These are phyloP conservation scores for Alternaria ventricosa DNA, from an alignment of 2,329 filamentous ascomycete species.

Conservation along the genomic window DNA sequence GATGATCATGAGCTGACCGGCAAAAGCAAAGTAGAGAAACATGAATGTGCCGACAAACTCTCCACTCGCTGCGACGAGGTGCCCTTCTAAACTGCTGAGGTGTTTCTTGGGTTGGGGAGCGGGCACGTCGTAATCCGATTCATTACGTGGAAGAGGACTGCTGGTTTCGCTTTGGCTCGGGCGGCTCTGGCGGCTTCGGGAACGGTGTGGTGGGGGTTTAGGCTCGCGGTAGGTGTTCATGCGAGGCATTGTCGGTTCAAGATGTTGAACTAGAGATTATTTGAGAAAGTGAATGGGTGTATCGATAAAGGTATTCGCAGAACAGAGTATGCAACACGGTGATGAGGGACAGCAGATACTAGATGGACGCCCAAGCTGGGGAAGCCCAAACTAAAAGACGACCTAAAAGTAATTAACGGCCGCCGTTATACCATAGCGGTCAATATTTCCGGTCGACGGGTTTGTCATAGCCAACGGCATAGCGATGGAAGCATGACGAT, in stretches of 20 bases:
- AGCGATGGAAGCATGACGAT: constrained; percentile 1
- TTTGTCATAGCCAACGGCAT: not conserved
- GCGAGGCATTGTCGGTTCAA: constrained; percentile 6
- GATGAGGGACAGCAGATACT: not conserved
- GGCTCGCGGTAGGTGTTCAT: constrained; percentile 13
- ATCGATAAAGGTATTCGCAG: not conserved
- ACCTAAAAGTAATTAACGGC: not conserved
- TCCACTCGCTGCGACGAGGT: constrained; percentile 34
- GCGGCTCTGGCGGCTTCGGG: not conserved
- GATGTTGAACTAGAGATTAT: not conserved
- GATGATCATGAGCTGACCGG: constrained; percentile 34
- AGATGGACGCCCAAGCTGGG: not conserved
- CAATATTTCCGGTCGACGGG: not conserved
- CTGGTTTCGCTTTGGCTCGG: not conserved
- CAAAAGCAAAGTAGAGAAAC: constrained; percentile 42
- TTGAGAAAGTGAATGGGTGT: not conserved
- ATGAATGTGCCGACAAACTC: constrained; percentile 43
- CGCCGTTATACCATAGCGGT: not conserved
- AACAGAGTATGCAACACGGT: not conserved
- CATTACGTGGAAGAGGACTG: not conserved
- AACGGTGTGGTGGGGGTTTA: constrained; percentile 10
- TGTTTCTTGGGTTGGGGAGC: constrained; percentile 6
- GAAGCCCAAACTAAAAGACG: not conserved
- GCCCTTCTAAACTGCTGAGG: constrained; percentile 19
- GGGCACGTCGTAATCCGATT: constrained; percentile 2